These are phyloP conservation scores for Gamsiella multidivaricata DNA, from an alignment of 192 early-diverging fungal species.

Conservation along the genomic window DNA sequence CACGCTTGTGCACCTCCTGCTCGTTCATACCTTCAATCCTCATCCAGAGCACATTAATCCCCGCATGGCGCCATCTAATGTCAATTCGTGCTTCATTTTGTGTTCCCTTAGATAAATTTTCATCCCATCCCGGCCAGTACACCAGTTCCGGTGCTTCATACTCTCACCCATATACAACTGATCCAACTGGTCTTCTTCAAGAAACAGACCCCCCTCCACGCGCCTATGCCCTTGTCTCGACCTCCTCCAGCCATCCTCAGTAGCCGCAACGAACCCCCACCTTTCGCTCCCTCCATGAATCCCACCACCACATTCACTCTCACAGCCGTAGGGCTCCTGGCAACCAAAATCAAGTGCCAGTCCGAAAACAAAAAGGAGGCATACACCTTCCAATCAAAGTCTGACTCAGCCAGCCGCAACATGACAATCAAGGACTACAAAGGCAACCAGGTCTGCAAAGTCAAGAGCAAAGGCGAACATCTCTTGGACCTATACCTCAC, in stretches of 20 bases:
- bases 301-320: constrained; percentile 33
- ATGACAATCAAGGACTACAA: constrained; percentile 42
- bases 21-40: neutral
- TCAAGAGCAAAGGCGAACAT: constrained; percentile 53
- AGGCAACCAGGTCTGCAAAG: constrained; percentile 42
- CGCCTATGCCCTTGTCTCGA: constrained; percentile 22
- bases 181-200: constrained; percentile 16
- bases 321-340: constrained; percentile 34
- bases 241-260: constrained; percentile 26
- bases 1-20: neutral
- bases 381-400: constrained; percentile 49
- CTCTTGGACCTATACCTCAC: constrained; percentile 49
- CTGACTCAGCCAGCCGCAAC: constrained; percentile 28
- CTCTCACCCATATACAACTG: constrained; percentile 1
- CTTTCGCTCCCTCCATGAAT: constrained; percentile 25
- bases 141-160: neutral
- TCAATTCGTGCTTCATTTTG: neutral
- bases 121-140: constrained; percentile 18
- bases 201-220: constrained; percentile 12
- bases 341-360: constrained; percentile 47
- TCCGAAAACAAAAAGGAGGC: constrained; percentile 47
- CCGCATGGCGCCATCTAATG: constrained; percentile 8
- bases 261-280: constrained; percentile 14
- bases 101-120: neutral
- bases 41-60: no score